Base-by-base conservation (phyloP, 441 rosid species). In the Euphorbia corollata region DNA sequence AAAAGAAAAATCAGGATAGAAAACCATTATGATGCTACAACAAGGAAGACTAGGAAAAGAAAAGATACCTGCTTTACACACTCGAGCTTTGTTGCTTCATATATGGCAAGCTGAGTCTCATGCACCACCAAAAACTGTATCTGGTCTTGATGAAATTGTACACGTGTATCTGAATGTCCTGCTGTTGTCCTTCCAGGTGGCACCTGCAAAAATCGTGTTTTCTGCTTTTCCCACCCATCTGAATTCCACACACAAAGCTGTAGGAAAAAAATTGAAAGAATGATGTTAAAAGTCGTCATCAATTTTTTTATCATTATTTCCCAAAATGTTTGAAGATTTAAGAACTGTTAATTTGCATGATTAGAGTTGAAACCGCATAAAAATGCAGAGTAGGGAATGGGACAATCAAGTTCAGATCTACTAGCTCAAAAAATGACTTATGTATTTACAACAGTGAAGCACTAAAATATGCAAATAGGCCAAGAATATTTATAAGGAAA, bases 171-270 rank as follows among this genome's bases (percentile, higher is more conserved):
- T 60, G 96, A 85, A 63, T 78, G 84, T 45, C 78, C 75, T 27
- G 79, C 63, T 7, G 89, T 61, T 11, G 87, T 73, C 75, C 96
- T 82, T 63, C 95, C 97, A 12, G 84, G 64, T 51, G 93, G 93
- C 59, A 84, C 81, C 76, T 86, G 99, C 85, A 95, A 79, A 74
- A 77, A 79, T 74, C 83, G 86, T 72, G 76, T 64, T 82, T 80
- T 92, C 80, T 87, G 94, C 81, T 84, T 95, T 81, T 92, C 98
- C 97, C 98, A 95, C 70, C 91, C 96, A 80, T 88, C 97, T 32
- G 91, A 87, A 76, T 72, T 85, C 99, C 99, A 95, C 22, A 90
- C 96, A 74, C 91, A 95, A 61, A 95, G 77, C 98, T 95, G 85
- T 48, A 74, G 61, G 64, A 34, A 67, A 18, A 1, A 27, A 27